These are phyloP conservation scores for Tolypocladium tropicale DNA, from an alignment of 2,329 filamentous ascomycete genomes.

Conservation along the genomic window DNA sequence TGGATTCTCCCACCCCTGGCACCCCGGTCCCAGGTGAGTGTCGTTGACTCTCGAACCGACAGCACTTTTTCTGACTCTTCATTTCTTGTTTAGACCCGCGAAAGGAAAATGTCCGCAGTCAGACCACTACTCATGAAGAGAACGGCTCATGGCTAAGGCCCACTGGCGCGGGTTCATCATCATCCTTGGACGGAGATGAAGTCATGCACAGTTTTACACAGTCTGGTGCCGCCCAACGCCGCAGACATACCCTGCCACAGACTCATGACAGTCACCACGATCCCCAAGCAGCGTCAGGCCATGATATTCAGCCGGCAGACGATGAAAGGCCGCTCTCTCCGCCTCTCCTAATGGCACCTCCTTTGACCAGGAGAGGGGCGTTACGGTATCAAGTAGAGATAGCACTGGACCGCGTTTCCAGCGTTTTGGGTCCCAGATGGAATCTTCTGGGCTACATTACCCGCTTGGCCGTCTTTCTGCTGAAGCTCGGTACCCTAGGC, in stretches of 20 bases:
- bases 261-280: background rate
- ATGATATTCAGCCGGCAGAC: background rate
- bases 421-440: conserved; percentile 16
- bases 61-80: conserved; percentile 10
- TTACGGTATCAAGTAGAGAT: conserved; percentile 23
- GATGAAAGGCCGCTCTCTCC: conserved; percentile 1
- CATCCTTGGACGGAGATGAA: background rate
- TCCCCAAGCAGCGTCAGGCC: background rate
- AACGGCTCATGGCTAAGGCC: background rate
- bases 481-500: conserved; percentile 57
- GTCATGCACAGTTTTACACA: background rate
- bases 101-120: conserved; percentile 16
- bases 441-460: conserved; percentile 20
- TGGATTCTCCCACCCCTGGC: conserved; percentile 42
- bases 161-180: background rate
- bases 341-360: conserved; percentile 38
- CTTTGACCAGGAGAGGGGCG: conserved; percentile 23
- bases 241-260: background rate
- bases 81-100: conserved; percentile 22
- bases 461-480: conserved; percentile 53
- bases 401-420: conserved; percentile 20
- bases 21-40: conserved; percentile 36
- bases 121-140: background rate
- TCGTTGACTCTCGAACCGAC: background rate
- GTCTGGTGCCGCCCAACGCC: background rate